These are phyloP conservation scores for Irpex sp. DNA, from an alignment of 1,284 basidiomycete species.

Conservation along the genomic window DNA sequence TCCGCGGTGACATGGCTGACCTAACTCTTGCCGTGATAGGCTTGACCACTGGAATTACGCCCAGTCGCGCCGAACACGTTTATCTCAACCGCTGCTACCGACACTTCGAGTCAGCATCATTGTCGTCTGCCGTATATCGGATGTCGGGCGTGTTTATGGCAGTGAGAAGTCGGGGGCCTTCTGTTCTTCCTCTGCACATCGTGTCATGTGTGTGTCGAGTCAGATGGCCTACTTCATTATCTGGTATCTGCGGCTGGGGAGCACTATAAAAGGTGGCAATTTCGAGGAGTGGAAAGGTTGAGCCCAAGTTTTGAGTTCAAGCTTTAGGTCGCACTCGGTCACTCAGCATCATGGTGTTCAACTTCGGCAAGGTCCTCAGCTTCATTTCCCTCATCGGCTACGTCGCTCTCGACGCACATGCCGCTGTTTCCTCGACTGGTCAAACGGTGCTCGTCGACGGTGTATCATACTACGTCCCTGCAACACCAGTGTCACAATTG, in stretches of 20 bases:
- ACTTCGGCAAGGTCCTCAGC: neutral
- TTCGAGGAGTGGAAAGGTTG: neutral
- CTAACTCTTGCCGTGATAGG: too few species aligned
- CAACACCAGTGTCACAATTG: constrained; percentile 22
- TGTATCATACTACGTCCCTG: constrained; percentile 25
- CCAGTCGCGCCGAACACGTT: too few species aligned
- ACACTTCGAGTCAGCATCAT: neutral
- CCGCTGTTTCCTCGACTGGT: constrained; percentile 12
- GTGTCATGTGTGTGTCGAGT: neutral
- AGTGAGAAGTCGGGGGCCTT: neutral
- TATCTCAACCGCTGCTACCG: neutral
- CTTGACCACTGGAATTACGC: too few species aligned
- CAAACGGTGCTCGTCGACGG: constrained; percentile 21
- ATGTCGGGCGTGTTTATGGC: neutral
- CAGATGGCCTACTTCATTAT: neutral
- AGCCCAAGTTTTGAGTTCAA: neutral
- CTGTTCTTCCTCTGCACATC: neutral
- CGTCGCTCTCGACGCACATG: neutral
- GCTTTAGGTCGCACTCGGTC: neutral
- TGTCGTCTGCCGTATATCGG: neutral
- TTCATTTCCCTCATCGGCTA: neutral
- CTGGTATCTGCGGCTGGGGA: neutral
- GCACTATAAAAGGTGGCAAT: neutral
- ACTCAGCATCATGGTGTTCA: neutral
- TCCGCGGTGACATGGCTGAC: too few species aligned